Conservation (phyloP, 306 rosid species). For the Ammopiptanthus mongolicus region DNA sequence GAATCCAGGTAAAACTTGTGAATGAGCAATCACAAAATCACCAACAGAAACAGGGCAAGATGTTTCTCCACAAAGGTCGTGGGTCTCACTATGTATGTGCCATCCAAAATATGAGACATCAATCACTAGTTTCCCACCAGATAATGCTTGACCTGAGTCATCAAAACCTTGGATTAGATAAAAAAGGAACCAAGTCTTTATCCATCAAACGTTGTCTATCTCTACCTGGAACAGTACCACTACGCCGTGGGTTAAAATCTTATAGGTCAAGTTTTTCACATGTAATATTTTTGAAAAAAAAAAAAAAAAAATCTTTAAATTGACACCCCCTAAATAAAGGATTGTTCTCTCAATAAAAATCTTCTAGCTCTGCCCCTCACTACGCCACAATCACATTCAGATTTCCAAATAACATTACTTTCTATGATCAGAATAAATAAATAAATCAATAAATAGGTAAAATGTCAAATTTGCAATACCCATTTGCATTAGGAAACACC, state of each 20-base stretch:
- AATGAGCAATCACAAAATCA: conserved; percentile 72
- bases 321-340: too few species aligned
- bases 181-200: not conserved
- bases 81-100: conserved; percentile 73
- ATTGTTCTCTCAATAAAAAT: too few species aligned
- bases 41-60: conserved; percentile 78
- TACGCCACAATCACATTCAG: not conserved
- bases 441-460: not conserved
- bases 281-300: too few species aligned
- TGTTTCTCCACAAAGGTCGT: conserved; percentile 77
- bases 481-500: not conserved
- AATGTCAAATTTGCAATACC: not conserved
- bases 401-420: not conserved
- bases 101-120: conserved; percentile 80
- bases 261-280: too few species aligned
- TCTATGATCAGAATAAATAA: not conserved
- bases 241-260: not conserved
- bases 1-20: conserved; percentile 66
- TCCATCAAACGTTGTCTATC: not conserved
- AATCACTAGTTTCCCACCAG: conserved; percentile 70
- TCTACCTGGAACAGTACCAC: not conserved
- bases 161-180: conserved; percentile 12
- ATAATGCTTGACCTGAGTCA: conserved; percentile 47
- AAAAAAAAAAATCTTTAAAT: too few species aligned
- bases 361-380: not conserved